Percentiles rank a stretch among this genome's conserved stretches.
Conservation (phyloP, 495 filamentous ascomycete genomes). For the Monascus purpureus region DNA sequence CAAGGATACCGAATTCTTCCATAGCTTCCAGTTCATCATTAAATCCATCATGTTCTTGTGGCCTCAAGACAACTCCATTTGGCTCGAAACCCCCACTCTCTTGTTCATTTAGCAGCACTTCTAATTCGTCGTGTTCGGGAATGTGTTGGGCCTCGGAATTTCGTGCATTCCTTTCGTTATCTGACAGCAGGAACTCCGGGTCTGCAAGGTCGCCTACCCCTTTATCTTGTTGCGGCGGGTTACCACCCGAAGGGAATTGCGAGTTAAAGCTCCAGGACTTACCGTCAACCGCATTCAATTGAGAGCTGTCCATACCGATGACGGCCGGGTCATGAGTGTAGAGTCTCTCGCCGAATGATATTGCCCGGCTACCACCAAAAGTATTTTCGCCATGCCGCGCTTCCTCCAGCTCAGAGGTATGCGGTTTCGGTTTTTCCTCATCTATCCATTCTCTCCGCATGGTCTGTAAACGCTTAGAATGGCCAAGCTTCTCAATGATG, state of each 20-base stretch:
- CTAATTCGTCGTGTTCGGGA: slow-evolving; percentile 24
- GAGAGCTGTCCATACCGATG: not conserved
- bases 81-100: slow-evolving; percentile 7
- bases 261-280: not conserved
- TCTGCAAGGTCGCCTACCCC: slow-evolving; percentile 1
- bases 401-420: slow-evolving; percentile 2
- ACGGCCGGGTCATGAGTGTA: too few relatives aligned
- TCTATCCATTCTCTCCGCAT: slow-evolving; percentile 80
- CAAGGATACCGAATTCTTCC: slow-evolving; percentile 13
- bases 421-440: slow-evolving; percentile 35
- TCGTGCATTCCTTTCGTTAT: slow-evolving; percentile 7
- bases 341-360: too few relatives aligned
- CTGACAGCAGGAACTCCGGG: slow-evolving; percentile 15
- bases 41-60: slow-evolving; percentile 4
- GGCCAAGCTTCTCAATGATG: slow-evolving; percentile 90
- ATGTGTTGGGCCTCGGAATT: slow-evolving; percentile 6
- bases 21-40: slow-evolving; percentile 22
- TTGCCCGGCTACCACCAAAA: not conserved
- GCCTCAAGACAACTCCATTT: not conserved
- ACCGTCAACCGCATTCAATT: not conserved
- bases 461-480: slow-evolving; percentile 57
- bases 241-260: not conserved
- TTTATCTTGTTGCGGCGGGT: not conserved
- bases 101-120: slow-evolving; percentile 22
- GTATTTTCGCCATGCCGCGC: not conserved